Percentiles rank a stretch among this genome's conserved stretches.
Conservation (phyloP, 768 basidiomycete species). For the Boletus bicolor region DNA sequence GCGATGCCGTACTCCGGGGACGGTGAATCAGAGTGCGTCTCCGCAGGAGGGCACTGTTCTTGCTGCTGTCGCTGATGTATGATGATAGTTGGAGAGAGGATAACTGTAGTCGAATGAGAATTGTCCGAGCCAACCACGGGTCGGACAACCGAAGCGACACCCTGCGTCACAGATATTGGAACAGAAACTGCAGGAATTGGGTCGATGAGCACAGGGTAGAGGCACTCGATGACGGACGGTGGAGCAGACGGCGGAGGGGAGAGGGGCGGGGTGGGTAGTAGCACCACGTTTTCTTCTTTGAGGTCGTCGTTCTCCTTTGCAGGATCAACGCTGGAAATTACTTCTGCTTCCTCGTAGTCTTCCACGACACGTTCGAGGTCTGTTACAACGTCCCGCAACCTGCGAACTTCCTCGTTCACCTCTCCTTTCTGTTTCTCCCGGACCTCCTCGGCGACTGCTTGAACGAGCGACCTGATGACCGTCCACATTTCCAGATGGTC, state of each 20-base stretch:
- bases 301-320: slow-evolving; percentile 16
- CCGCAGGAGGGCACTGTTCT: slow-evolving; percentile 12
- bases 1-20: slow-evolving; percentile 1
- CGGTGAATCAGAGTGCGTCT: slow-evolving; percentile 11
- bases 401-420: slow-evolving; percentile 44
- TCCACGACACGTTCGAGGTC: slow-evolving; percentile 46
- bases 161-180: slow-evolving; percentile 3
- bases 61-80: slow-evolving; percentile 23
- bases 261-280: slow-evolving; percentile 21
- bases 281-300: slow-evolving; percentile 8
- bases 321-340: slow-evolving; percentile 22
- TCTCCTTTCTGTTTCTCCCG: slow-evolving; percentile 45
- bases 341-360: slow-evolving; percentile 36
- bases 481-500: slow-evolving; percentile 62
- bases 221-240: slow-evolving; percentile 19
- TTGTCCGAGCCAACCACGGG: slow-evolving; percentile 1
- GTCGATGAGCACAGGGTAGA: slow-evolving; percentile 2
- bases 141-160: not conserved
- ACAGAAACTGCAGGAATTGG: not conserved
- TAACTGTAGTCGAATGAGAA: slow-evolving; percentile 13
- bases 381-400: slow-evolving; percentile 48
- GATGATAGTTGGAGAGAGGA: slow-evolving; percentile 27
- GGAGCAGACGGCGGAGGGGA: slow-evolving; percentile 21
- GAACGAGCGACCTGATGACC: slow-evolving; percentile 55
- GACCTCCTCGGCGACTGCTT: slow-evolving; percentile 65